These are phyloP conservation scores for Exophiala sideris DNA, from an alignment of 2,329 filamentous ascomycete genomes.

Conservation along the genomic window DNA sequence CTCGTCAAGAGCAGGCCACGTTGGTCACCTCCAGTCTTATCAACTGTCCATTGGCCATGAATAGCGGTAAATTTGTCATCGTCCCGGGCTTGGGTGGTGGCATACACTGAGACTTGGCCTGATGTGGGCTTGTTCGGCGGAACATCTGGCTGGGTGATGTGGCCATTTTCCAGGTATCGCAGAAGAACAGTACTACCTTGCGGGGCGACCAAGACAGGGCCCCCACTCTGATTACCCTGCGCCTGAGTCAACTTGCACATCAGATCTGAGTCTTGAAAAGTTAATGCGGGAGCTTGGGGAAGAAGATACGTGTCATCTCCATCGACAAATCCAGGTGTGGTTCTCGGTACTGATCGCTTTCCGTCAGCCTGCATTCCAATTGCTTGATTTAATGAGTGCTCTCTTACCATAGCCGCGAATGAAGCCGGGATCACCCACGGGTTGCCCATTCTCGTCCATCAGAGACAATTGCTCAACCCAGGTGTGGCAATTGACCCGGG, in stretches of 20 bases:
- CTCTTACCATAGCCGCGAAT: neutral
- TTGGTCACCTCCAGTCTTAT: conserved; percentile 2
- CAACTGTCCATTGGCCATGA: conserved; percentile 1
- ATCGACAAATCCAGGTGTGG: neutral
- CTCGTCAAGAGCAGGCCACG: neutral
- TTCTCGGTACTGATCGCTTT: neutral
- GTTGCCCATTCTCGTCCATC: neutral
- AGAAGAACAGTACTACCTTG: neutral
- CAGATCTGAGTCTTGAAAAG: conserved; percentile 1
- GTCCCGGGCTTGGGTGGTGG: conserved; percentile 1
- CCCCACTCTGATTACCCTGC: neutral
- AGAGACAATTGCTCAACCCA: neutral
- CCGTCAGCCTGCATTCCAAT: neutral
- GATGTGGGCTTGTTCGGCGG: neutral
- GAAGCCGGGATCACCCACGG: neutral
- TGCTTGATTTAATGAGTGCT: neutral
- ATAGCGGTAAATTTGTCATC: conserved; percentile 4
- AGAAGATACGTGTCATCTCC: neutral
- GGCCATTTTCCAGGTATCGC: neutral
- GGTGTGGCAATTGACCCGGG: neutral
- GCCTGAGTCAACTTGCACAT: conserved; percentile 1
- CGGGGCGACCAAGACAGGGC: neutral
- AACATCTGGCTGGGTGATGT: conserved; percentile 1
- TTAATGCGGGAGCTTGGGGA: neutral
- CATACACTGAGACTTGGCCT: conserved; percentile 2